Evolutionary conservation across 495 filamentous ascomycete species (phyloP).

Genomic region (Podospora pseudopauciseta): DNA sequence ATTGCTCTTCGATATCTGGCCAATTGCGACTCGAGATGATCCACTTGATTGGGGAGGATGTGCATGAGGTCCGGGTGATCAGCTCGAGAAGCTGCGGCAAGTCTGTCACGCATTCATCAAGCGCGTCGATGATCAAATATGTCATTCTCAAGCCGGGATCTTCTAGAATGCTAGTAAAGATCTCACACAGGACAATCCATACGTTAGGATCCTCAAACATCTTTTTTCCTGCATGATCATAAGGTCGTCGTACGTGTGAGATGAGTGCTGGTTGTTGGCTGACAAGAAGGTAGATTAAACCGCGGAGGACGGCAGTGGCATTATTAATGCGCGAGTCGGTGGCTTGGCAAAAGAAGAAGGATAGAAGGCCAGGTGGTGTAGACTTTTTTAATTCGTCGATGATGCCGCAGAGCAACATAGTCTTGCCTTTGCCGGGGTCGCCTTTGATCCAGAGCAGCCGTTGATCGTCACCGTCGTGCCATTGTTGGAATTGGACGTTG

Average conservation of each 20-base stretch:
- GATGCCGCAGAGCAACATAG: conserved; percentile 46
- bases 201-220: conserved; percentile 23
- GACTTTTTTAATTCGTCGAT: conserved; percentile 34
- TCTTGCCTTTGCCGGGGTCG: conserved; percentile 47
- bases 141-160: conserved; percentile 26
- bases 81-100: conserved; percentile 32
- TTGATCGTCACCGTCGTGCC: conserved; percentile 14
- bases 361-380: conserved; percentile 26
- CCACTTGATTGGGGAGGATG: conserved; percentile 32
- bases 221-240: neutral
- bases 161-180: conserved; percentile 33
- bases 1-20: conserved; percentile 29
- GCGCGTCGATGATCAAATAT: conserved; percentile 45
- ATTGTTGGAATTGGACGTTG: neutral
- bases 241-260: conserved; percentile 23
- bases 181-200: conserved; percentile 26
- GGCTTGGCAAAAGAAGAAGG: conserved; percentile 46
- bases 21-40: conserved; percentile 30
- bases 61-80: conserved; percentile 23
- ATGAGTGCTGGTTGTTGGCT: conserved; percentile 26
- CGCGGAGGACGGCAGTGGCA: conserved; percentile 32
- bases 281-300: conserved; percentile 32
- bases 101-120: conserved; percentile 45
- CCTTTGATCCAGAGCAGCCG: conserved; percentile 26
- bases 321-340: conserved; percentile 7